These are phyloP conservation scores for Aureobasidium mangrovei DNA, from an alignment of 2,329 filamentous ascomycete genomes.

Conservation along the genomic window DNA sequence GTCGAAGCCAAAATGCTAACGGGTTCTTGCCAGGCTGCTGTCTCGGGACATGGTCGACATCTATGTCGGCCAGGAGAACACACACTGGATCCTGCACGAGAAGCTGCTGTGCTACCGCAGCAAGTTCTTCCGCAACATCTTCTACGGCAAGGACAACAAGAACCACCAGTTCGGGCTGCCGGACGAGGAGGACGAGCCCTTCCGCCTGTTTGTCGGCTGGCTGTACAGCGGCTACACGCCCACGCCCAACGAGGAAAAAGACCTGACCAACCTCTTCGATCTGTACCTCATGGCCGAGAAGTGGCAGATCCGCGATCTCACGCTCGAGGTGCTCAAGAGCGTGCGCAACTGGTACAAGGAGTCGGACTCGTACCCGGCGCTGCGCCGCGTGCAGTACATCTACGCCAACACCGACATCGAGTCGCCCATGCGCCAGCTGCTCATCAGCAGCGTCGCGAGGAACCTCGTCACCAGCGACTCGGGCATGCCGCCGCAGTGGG, in stretches of 20 bases:
- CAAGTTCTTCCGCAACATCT: slow-evolving; percentile 45
- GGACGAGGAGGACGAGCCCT: slow-evolving; percentile 43
- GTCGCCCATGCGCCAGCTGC: slow-evolving; percentile 41
- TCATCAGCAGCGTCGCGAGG: slow-evolving; percentile 41
- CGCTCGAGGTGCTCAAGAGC: slow-evolving; percentile 40
- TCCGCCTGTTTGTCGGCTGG: slow-evolving; percentile 46
- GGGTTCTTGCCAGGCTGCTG: slow-evolving; percentile 36
- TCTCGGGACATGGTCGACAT: slow-evolving; percentile 47
- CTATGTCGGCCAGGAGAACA: slow-evolving; percentile 46
- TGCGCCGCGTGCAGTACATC: slow-evolving; percentile 46
- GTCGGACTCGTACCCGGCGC: slow-evolving; percentile 43
- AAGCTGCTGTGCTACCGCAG: slow-evolving; percentile 48
- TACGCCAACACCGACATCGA: slow-evolving; percentile 42
- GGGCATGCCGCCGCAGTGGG: slow-evolving; percentile 45
- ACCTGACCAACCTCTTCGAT: slow-evolving; percentile 43
- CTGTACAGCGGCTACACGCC: slow-evolving; percentile 43
- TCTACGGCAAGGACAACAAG: slow-evolving; percentile 34
- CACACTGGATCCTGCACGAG: slow-evolving; percentile 48
- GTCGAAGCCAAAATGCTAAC: background rate
- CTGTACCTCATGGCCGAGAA: slow-evolving; percentile 48
- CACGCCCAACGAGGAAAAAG: slow-evolving; percentile 40
- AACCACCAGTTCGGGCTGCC: slow-evolving; percentile 39
- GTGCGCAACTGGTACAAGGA: slow-evolving; percentile 45
- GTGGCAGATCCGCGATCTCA: slow-evolving; percentile 41
- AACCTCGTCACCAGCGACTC: slow-evolving; percentile 41